These are phyloP conservation scores for Stemphylium vesicarium DNA, from an alignment of 2,329 filamentous ascomycete species.

Conservation along the genomic window DNA sequence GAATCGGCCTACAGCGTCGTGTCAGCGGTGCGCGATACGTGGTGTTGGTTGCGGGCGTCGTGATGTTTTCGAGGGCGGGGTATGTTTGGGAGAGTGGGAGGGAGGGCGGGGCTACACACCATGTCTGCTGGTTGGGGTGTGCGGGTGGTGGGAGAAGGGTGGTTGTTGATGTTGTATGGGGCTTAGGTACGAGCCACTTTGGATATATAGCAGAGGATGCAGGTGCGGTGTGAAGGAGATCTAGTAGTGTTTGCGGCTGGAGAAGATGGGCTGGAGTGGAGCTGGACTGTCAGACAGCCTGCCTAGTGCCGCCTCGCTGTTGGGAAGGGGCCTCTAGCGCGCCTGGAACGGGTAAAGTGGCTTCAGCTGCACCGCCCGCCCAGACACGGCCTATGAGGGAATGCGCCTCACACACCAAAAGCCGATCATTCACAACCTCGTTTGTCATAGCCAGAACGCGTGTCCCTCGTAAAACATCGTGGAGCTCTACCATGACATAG, in stretches of 20 bases:
- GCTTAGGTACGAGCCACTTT: slow-evolving; percentile 1
- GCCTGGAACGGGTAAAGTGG: slow-evolving; percentile 18
- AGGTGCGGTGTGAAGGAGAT: slow-evolving; percentile 28
- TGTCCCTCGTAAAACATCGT: slow-evolving; percentile 5
- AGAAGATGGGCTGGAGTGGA: slow-evolving; percentile 29
- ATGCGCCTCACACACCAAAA: slow-evolving; percentile 10
- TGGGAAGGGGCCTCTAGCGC: slow-evolving; percentile 23
- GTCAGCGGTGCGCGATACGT: slow-evolving; percentile 32
- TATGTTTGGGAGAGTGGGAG: slow-evolving; percentile 29
- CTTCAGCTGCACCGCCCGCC: slow-evolving; percentile 10
- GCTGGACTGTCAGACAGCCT: slow-evolving; percentile 29
- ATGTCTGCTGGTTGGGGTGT: slow-evolving; percentile 36
- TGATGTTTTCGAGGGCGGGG: slow-evolving; percentile 47
- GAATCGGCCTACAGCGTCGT: slow-evolving; percentile 77
- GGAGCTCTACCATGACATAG: slow-evolving; percentile 40
- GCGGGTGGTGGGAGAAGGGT: not conserved
- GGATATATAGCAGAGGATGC: not conserved
- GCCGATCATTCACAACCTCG: not conserved
- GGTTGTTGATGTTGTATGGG: not conserved
- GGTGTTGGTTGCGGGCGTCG: slow-evolving; percentile 1
- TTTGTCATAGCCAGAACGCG: not conserved
- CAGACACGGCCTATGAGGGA: slow-evolving; percentile 8
- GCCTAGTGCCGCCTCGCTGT: slow-evolving; percentile 24
- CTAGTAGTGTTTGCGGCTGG: slow-evolving; percentile 38
- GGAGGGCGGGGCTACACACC: slow-evolving; percentile 46